Conservation (phyloP, 2,329 filamentous ascomycete genomes). For the Fusarium sarcochroum region DNA sequence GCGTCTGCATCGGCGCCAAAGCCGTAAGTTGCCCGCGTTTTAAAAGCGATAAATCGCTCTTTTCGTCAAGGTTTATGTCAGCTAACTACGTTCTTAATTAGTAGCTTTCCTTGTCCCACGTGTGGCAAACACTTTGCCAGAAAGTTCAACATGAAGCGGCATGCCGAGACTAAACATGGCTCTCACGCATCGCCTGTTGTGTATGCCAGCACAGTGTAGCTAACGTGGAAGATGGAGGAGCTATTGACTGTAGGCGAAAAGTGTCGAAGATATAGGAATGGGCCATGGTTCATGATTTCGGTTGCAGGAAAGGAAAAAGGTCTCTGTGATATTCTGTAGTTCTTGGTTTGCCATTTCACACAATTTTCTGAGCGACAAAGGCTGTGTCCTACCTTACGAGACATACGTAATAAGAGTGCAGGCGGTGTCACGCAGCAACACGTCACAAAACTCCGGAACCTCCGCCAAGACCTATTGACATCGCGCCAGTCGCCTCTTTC, state of each 20-base stretch:
- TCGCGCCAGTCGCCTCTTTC: background rate
- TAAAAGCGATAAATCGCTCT: too few species aligned
- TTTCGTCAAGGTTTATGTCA: too few species aligned
- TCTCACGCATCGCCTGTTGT: background rate
- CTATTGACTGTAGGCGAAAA: too few species aligned
- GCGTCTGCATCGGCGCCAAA: background rate
- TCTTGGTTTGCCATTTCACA: background rate
- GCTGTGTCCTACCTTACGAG: background rate
- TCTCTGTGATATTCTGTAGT: background rate
- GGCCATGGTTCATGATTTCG: too few species aligned
- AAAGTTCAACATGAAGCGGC: background rate
- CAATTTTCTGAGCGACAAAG: background rate
- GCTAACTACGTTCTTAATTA: background rate
- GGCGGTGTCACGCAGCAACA: background rate
- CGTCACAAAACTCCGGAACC: background rate
- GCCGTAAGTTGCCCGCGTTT: background rate
- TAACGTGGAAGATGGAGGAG: too few species aligned
- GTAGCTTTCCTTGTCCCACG: background rate
- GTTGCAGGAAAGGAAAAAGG: too few species aligned
- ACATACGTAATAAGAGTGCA: background rate
- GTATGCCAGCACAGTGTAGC: background rate
- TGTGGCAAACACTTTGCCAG: background rate
- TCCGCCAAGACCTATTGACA: background rate
- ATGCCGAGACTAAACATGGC: background rate
- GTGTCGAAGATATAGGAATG: too few species aligned